A percentile compares a stretch with the other conserved stretches of the same genome.
Conservation (phyloP, 2,329 filamentous ascomycete genomes). For the Calonectria fujianensis region DNA sequence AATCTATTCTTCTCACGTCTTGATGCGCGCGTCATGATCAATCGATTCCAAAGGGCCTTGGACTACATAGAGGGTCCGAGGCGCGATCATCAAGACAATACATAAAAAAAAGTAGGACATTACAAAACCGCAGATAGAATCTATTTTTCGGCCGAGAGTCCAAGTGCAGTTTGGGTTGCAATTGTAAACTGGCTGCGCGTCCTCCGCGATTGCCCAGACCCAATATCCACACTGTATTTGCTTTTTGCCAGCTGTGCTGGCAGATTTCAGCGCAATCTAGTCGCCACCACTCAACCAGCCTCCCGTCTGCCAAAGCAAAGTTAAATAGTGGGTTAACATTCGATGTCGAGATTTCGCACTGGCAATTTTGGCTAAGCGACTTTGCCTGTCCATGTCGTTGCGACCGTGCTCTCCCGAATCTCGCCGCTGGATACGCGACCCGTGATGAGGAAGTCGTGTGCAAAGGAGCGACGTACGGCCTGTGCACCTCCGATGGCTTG, state of each 20-base stretch:
- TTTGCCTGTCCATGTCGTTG: neutral
- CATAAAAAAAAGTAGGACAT: neutral
- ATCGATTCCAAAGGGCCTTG: too few relatives aligned
- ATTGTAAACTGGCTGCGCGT: neutral
- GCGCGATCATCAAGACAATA: neutral
- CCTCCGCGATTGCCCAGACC: neutral
- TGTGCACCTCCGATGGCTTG: slow-evolving; percentile 19
- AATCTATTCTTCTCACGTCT: too few relatives aligned
- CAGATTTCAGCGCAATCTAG: neutral
- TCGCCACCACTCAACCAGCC: slow-evolving; percentile 12
- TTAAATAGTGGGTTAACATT: neutral
- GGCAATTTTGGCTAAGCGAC: neutral
- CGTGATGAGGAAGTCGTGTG: neutral
- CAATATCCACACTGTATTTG: neutral
- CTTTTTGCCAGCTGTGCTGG: slow-evolving; percentile 1
- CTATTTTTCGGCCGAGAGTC: neutral
- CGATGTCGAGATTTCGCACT: neutral
- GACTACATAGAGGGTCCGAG: too few relatives aligned
- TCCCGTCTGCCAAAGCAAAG: neutral
- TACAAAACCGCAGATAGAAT: neutral
- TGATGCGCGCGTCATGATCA: too few relatives aligned
- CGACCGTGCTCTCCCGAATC: slow-evolving; percentile 12
- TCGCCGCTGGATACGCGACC: neutral
- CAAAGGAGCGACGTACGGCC: neutral
- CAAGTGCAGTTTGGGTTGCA: neutral